Evolutionary conservation across 2,329 filamentous ascomycete species (phyloP).

Genomic region (Exophiala bonariae): DNA sequence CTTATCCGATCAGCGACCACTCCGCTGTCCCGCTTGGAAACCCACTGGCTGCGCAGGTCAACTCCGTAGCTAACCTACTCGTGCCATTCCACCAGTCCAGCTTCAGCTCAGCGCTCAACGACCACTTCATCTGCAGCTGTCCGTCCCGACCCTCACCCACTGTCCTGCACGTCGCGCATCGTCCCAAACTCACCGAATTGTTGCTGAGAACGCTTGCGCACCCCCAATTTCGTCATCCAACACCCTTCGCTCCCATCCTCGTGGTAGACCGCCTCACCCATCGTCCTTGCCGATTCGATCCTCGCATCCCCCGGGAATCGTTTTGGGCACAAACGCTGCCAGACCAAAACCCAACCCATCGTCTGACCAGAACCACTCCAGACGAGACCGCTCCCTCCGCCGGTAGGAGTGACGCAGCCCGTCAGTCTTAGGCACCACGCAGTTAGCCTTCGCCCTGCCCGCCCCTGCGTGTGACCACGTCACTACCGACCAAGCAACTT

Average conservation of each 20-base stretch:
- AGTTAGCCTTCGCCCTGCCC: slow-evolving; percentile 15
- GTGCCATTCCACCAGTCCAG: no score
- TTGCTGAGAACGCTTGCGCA: not conserved
- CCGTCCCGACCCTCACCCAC: slow-evolving; percentile 19
- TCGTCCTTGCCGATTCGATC: slow-evolving; percentile 2
- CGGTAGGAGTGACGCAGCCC: slow-evolving; percentile 26
- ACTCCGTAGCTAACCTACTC: no score
- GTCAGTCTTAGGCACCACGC: slow-evolving; percentile 23
- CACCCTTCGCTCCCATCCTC: not conserved
- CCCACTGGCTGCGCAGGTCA: no score
- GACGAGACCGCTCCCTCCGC: not conserved
- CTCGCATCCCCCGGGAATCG: slow-evolving; percentile 11
- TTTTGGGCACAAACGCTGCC: slow-evolving; percentile 25
- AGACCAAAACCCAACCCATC: slow-evolving; percentile 15
- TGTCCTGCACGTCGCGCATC: slow-evolving; percentile 15
- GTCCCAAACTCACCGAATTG: slow-evolving; percentile 4
- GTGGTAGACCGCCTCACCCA: slow-evolving; percentile 22
- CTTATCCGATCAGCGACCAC: no score
- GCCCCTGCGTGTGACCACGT: slow-evolving; percentile 43
- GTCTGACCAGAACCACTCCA: slow-evolving; percentile 16
- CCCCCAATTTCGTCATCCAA: slow-evolving; percentile 16
- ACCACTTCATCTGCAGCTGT: slow-evolving; percentile 18
- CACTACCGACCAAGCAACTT: slow-evolving; percentile 37
- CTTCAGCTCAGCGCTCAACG: no score
- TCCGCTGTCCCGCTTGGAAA: no score